These are phyloP conservation scores for Globisporangium nodosum DNA, from an alignment of 352 stramenopile species.

Conservation along the genomic window DNA sequence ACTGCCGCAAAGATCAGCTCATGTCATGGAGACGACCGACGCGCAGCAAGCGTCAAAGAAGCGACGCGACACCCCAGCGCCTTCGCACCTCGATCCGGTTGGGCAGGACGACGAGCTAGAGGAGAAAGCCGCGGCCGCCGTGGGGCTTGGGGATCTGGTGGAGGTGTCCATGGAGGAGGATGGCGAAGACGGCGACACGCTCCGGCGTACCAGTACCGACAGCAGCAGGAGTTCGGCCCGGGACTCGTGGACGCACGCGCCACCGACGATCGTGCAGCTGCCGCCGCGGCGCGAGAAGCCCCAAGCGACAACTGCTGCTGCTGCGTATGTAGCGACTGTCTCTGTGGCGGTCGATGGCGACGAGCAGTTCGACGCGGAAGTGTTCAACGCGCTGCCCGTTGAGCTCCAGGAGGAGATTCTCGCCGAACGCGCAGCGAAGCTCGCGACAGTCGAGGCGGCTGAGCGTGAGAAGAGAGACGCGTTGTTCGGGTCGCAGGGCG, in stretches of 20 bases:
- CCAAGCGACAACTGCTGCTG: too few relatives aligned
- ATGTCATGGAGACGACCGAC: background rate
- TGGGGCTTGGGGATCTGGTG: constrained; percentile 1
- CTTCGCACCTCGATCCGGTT: background rate
- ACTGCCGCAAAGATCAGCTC: too few relatives aligned
- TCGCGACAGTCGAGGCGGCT: background rate
- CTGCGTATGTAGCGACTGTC: background rate
- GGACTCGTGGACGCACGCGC: constrained; percentile 3
- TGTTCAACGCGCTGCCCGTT: constrained; percentile 11
- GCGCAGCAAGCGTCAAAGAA: background rate
- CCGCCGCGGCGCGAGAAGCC: background rate
- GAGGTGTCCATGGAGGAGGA: constrained; percentile 14
- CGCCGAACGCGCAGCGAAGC: constrained; percentile 1
- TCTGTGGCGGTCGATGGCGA: background rate
- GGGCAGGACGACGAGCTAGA: constrained; percentile 5
- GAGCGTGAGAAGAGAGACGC: background rate
- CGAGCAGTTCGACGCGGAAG: constrained; percentile 11
- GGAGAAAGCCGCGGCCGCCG: constrained; percentile 5
- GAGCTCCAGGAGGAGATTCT: constrained; percentile 17
- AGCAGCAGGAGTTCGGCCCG: background rate
- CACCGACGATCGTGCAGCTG: constrained; percentile 14
- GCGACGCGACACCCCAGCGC: constrained; percentile 4
- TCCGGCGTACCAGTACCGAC: background rate
- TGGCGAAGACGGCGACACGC: background rate
- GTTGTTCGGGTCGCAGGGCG: background rate